Conservation (phyloP, 2,329 filamentous ascomycete species). For the Sclerotinia nivalis region DNA sequence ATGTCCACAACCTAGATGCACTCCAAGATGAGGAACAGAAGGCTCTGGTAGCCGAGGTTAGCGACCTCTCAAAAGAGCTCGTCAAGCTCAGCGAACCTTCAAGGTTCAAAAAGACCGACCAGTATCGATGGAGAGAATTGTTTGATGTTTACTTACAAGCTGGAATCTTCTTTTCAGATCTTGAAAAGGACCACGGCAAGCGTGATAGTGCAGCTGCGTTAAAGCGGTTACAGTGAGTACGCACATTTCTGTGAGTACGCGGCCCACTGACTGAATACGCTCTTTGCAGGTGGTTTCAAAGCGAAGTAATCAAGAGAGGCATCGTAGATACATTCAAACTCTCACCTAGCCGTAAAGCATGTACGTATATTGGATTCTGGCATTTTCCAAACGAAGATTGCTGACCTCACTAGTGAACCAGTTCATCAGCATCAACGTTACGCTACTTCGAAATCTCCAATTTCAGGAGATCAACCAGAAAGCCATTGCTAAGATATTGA, state of each 20-base stretch:
- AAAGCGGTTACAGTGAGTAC: constrained; percentile 52
- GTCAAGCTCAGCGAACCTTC: constrained; percentile 63
- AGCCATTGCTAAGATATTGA: constrained; percentile 80
- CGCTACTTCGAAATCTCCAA: constrained; percentile 75
- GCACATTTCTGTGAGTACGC: background rate
- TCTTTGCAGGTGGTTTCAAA: constrained; percentile 59
- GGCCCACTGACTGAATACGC: background rate
- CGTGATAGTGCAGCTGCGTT: constrained; percentile 66
- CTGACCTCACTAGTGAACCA: constrained; percentile 39
- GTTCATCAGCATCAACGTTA: constrained; percentile 72
- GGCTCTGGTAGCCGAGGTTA: constrained; percentile 63
- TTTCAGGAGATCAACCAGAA: constrained; percentile 83
- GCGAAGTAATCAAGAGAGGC: constrained; percentile 61
- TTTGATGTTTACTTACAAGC: constrained; percentile 81
- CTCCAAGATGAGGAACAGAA: constrained; percentile 64
- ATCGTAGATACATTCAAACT: constrained; percentile 65
- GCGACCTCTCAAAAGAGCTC: constrained; percentile 63
- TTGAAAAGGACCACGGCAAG: constrained; percentile 68
- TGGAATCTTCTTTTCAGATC: constrained; percentile 78
- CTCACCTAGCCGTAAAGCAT: constrained; percentile 60
- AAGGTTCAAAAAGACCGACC: constrained; percentile 59
- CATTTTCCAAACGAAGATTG: constrained; percentile 51
- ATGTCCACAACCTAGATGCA: constrained; percentile 62
- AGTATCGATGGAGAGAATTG: constrained; percentile 76
- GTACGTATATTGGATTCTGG: constrained; percentile 44